phyloP scores from a whole-genome alignment of 2,329 filamentous ascomycete species.

The Trichophyton equinum region DNA sequence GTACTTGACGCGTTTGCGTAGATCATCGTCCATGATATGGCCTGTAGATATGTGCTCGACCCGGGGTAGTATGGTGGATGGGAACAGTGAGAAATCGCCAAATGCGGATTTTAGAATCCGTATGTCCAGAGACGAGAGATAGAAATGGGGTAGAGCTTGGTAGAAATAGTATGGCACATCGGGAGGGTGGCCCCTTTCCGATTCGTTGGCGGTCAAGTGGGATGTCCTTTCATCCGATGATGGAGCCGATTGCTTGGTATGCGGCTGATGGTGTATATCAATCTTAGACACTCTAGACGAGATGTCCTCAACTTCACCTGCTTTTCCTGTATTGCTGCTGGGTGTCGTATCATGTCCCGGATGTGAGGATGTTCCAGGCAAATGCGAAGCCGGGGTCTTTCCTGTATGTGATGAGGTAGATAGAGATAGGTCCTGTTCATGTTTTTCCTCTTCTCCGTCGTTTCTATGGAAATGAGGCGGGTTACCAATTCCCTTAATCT shows the following conservation, averaged over 20 bases:
- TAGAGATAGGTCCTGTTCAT: conserved; percentile 31
- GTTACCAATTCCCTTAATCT: conserved; percentile 54
- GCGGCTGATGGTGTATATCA: background rate
- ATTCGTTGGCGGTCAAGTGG: background rate
- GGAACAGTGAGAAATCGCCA: conserved; percentile 68
- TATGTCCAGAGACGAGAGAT: conserved; percentile 81
- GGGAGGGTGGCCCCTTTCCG: conserved; percentile 23
- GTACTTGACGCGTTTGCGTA: conserved; percentile 76
- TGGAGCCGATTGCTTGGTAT: background rate
- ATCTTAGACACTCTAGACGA: conserved; percentile 12
- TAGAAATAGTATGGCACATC: conserved; percentile 69
- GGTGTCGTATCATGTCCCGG: background rate
- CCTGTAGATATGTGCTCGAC: conserved; percentile 84
- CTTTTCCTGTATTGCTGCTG: conserved; percentile 7
- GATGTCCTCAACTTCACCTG: conserved; percentile 5
- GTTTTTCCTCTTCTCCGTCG: conserved; percentile 26
- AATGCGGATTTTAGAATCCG: conserved; percentile 84
- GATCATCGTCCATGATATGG: conserved; percentile 71
- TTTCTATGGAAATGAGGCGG: conserved; percentile 44
- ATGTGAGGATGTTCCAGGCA: conserved; percentile 20
- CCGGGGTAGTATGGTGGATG: conserved; percentile 70
- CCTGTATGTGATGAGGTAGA: conserved; percentile 33
- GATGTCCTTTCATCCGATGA: background rate
- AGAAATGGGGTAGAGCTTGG: conserved; percentile 73
- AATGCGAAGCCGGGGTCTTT: conserved; percentile 39